These are phyloP conservation scores for Paramarasmius palmivorus DNA, from an alignment of 1,284 basidiomycete species.

Conservation along the genomic window DNA sequence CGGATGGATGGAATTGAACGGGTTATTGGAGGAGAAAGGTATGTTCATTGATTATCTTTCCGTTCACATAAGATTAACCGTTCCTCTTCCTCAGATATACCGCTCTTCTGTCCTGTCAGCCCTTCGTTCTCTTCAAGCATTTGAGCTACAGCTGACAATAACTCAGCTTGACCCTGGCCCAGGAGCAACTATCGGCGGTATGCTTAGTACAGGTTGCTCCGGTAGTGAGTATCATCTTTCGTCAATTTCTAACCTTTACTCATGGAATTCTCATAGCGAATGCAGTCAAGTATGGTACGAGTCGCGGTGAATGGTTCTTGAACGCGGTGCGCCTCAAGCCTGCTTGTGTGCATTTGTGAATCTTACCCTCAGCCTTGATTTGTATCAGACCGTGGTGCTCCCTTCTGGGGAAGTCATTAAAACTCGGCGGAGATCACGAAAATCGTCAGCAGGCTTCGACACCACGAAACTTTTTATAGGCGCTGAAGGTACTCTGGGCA, in stretches of 20 bases:
- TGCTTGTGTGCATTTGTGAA: too few relatives aligned
- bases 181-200: conserved; percentile 87
- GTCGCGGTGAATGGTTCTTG: conserved; percentile 83
- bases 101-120: conserved; percentile 86
- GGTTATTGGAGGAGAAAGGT: conserved; percentile 66
- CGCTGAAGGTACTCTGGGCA: conserved; percentile 92
- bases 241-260: conserved; percentile 4
- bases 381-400: conserved; percentile 83
- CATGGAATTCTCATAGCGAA: conserved; percentile 56
- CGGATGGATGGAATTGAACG: conserved; percentile 88
- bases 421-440: conserved; percentile 82
- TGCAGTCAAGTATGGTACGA: conserved; percentile 87
- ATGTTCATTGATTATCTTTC: background rate
- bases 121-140: background rate
- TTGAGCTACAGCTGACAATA: background rate
- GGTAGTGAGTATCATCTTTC: conserved; percentile 48
- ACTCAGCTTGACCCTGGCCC: conserved; percentile 76
- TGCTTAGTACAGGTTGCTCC: conserved; percentile 85
- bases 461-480: conserved; percentile 92
- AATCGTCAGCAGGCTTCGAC: conserved; percentile 92
- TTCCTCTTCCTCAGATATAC: conserved; percentile 45
- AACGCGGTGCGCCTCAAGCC: conserved; percentile 61
- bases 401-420: conserved; percentile 95
- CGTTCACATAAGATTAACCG: background rate
- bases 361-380: too few relatives aligned